Conservation (phyloP, 129 eudicot species). For the Escallonia rubra region DNA sequence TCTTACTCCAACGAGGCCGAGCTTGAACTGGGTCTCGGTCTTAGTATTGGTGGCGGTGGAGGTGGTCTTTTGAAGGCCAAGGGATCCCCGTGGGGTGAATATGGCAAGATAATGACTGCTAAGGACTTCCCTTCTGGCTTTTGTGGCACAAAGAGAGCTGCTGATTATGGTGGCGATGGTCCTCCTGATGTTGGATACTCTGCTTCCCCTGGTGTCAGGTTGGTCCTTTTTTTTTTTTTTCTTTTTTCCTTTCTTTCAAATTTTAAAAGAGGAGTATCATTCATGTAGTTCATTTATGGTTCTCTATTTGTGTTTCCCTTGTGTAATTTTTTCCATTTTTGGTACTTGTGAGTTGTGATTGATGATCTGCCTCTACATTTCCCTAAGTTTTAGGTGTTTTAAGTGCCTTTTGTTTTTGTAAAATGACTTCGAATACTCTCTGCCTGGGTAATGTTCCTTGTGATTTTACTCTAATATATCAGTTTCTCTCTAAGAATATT, state of each 20-base stretch:
- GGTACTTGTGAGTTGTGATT: too few relatives aligned
- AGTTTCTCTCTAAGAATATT: too few relatives aligned
- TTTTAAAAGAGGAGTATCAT: background rate
- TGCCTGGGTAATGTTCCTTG: too few relatives aligned
- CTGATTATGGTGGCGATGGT: constrained; percentile 21
- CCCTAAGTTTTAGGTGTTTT: too few relatives aligned
- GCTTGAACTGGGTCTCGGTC: constrained; percentile 75
- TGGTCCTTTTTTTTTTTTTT: background rate
- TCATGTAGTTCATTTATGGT: background rate
- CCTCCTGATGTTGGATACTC: constrained; percentile 23
- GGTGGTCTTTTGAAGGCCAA: constrained; percentile 10
- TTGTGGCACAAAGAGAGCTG: constrained; percentile 44
- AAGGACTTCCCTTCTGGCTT: constrained; percentile 42
- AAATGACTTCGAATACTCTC: too few relatives aligned
- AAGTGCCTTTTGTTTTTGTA: too few relatives aligned
- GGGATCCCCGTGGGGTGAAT: constrained; percentile 1
- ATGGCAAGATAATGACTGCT: constrained; percentile 50
- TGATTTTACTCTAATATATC: too few relatives aligned
- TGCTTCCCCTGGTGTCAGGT: constrained; percentile 39
- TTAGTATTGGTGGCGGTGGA: constrained; percentile 50
- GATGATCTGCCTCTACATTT: too few relatives aligned
- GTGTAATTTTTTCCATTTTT: background rate
- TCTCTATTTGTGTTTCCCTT: background rate
- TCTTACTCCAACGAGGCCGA: constrained; percentile 40
- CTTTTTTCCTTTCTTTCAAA: background rate